These are phyloP conservation scores for Alternaria arborescens DNA, from an alignment of 2,329 filamentous ascomycete species.

Conservation along the genomic window DNA sequence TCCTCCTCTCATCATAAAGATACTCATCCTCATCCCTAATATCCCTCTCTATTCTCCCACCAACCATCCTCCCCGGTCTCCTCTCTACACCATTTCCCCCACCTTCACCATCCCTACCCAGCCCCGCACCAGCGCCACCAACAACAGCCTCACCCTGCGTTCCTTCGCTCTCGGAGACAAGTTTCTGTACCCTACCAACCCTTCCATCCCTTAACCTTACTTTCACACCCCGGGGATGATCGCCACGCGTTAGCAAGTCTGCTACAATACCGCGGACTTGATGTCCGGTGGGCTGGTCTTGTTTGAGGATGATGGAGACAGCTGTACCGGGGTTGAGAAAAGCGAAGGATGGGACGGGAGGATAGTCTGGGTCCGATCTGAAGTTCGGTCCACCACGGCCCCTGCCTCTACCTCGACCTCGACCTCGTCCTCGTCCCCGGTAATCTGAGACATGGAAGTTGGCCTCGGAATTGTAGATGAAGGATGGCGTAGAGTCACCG, in stretches of 20 bases:
- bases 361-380: slow-evolving; percentile 16
- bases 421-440: slow-evolving; percentile 17
- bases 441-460: neutral
- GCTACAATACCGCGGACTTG: slow-evolving; percentile 73
- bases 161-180: slow-evolving; percentile 51
- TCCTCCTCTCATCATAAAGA: slow-evolving; percentile 37
- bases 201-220: slow-evolving; percentile 75
- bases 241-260: slow-evolving; percentile 74
- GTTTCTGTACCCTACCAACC: slow-evolving; percentile 75
- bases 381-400: slow-evolving; percentile 11
- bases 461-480: neutral
- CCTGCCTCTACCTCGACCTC: slow-evolving; percentile 4
- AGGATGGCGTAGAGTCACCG: slow-evolving; percentile 4
- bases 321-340: slow-evolving; percentile 65
- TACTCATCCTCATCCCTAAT: slow-evolving; percentile 42
- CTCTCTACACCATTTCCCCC: slow-evolving; percentile 6
- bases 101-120: slow-evolving; percentile 41
- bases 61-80: slow-evolving; percentile 15
- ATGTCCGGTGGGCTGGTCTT: slow-evolving; percentile 76
- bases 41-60: slow-evolving; percentile 37
- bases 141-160: slow-evolving; percentile 36
- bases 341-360: slow-evolving; percentile 33
- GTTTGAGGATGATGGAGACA: slow-evolving; percentile 79
- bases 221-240: slow-evolving; percentile 82
- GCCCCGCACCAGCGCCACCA: slow-evolving; percentile 30